phyloP scores from a whole-genome alignment of 495 filamentous ascomycete genomes.

The Neohortaea acidophila region DNA sequence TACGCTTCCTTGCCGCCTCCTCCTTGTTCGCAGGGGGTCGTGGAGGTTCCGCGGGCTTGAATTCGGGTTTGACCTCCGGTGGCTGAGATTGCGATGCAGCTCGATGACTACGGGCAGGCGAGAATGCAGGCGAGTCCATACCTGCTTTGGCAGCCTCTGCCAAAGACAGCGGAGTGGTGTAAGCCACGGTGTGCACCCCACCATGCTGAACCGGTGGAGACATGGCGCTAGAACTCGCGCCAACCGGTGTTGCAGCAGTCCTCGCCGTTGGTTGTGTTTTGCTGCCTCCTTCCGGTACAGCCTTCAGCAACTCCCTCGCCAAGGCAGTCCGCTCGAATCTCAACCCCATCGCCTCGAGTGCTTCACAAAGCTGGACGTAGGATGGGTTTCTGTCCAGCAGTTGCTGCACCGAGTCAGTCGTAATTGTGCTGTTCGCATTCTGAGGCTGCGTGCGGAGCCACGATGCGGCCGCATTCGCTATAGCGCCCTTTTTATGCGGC shows the following conservation, averaged over 20 bases:
- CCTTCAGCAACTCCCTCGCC: conserved; percentile 31
- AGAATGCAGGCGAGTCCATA: background rate
- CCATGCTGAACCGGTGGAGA: background rate
- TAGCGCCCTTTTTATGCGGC: conserved; percentile 22
- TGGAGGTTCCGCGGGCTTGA: conserved; percentile 12
- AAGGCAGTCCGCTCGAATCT: conserved; percentile 31
- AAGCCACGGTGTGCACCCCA: background rate
- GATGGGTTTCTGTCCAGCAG: conserved; percentile 35
- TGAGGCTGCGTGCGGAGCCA: conserved; percentile 20
- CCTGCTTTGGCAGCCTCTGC: conserved; percentile 8
- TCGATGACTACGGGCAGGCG: too few species aligned
- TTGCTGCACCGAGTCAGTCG: conserved; percentile 22
- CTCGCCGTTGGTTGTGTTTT: background rate
- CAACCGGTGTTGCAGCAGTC: background rate
- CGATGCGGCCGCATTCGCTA: conserved; percentile 20
- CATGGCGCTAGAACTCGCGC: background rate
- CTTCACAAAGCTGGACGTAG: conserved; percentile 36
- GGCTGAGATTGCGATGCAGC: conserved; percentile 4
- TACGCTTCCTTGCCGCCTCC: conserved; percentile 32
- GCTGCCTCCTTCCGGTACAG: conserved; percentile 27
- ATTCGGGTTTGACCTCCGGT: conserved; percentile 6
- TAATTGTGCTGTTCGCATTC: conserved; percentile 18
- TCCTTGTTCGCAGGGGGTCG: conserved; percentile 24
- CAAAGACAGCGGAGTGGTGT: conserved; percentile 7
- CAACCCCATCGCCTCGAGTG: conserved; percentile 32